phyloP scores from a whole-genome alignment of 106 monocot species.

The Dendrobium chrysotoxum region DNA sequence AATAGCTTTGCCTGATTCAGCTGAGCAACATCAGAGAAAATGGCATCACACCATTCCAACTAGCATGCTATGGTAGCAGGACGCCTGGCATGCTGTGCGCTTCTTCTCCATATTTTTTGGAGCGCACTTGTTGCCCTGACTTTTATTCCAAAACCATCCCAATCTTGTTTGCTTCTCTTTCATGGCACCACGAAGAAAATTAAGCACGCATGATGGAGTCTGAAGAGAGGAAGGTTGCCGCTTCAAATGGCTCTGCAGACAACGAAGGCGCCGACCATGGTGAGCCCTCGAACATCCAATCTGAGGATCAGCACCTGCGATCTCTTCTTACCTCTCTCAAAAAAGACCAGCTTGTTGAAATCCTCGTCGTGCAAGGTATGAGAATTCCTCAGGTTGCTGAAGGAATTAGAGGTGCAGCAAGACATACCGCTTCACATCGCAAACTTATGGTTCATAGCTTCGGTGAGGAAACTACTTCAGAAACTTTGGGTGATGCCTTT shows the following conservation, averaged over 20 bases:
- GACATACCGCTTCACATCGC: conserved; percentile 37
- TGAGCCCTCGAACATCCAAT: neutral
- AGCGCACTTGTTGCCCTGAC: neutral
- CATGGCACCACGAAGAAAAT: neutral
- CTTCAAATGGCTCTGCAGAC: neutral
- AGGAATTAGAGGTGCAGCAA: conserved; percentile 37
- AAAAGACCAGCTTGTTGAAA: conserved; percentile 49
- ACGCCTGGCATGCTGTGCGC: too few species aligned
- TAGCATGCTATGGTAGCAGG: too few species aligned
- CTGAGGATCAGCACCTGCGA: conserved; percentile 15
- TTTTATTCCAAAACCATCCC: neutral
- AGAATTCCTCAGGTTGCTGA: conserved; percentile 29
- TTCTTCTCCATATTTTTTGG: too few species aligned
- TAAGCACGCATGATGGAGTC: conserved; percentile 16
- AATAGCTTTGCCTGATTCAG: too few species aligned
- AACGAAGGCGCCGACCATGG: neutral
- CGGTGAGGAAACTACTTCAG: conserved; percentile 41
- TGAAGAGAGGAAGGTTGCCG: conserved; percentile 34
- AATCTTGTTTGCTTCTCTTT: neutral
- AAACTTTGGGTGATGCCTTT: conserved; percentile 41
- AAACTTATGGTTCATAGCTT: conserved; percentile 45
- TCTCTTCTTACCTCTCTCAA: conserved; percentile 30
- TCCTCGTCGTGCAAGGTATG: conserved; percentile 34
- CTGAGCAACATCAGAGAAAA: too few species aligned
- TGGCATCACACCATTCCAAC: too few species aligned